Conservation (phyloP, 139 green algal species). For the Zygnema circumcarinatum region DNA sequence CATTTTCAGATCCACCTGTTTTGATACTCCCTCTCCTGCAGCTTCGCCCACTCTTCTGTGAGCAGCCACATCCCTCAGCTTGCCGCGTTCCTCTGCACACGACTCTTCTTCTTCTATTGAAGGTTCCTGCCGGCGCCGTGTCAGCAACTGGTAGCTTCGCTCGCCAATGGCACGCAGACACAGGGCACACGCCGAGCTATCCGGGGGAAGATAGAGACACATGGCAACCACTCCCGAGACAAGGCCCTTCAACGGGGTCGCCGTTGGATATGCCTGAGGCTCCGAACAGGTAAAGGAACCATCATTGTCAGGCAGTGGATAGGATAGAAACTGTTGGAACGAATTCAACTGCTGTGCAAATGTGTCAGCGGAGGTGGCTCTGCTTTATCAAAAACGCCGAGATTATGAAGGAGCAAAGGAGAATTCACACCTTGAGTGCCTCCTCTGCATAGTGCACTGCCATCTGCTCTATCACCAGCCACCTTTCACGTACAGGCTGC, state of each 20-base stretch:
- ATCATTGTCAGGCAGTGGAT: too few relatives aligned
- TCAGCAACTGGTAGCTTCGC: background rate
- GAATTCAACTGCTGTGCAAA: too few relatives aligned
- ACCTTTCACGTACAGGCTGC: background rate
- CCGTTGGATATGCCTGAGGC: background rate
- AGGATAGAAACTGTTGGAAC: too few relatives aligned
- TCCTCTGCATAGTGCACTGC: conserved; percentile 15
- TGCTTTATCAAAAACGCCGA: too few relatives aligned
- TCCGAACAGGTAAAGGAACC: background rate
- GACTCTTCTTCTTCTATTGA: too few relatives aligned
- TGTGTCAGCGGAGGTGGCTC: too few relatives aligned
- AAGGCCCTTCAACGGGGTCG: conserved; percentile 11
- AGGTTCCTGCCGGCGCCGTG: background rate
- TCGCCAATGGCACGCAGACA: background rate
- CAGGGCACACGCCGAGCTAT: background rate
- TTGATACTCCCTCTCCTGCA: background rate
- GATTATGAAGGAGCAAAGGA: too few relatives aligned
- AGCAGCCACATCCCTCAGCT: too few relatives aligned
- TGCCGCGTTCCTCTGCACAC: too few relatives aligned
- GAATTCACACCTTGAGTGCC: conserved; percentile 1
- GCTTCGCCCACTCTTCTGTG: background rate
- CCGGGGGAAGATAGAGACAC: background rate
- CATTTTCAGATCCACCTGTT: background rate
- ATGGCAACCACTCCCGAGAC: conserved; percentile 5
- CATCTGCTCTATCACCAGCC: background rate